Conservation (phyloP, 108 stramenopile genomes). For the Cyclostephanos invisitatus region DNA sequence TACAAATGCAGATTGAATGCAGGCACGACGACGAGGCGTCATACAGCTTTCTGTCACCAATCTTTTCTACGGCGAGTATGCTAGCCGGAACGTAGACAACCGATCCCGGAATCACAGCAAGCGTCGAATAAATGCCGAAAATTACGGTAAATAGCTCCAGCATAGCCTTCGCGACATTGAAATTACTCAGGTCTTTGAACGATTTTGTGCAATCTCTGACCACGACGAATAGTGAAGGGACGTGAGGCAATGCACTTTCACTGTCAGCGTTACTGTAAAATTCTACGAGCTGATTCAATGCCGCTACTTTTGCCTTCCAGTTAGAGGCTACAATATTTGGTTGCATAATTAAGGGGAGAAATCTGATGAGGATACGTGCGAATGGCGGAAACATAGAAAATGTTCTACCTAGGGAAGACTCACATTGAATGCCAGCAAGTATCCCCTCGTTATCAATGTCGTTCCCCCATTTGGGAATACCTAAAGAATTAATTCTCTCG, state of each 20-base stretch:
- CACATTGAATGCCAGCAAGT: slow-evolving; percentile 71
- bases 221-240: slow-evolving; percentile 56
- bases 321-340: slow-evolving; percentile 47
- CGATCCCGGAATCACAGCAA: slow-evolving; percentile 29
- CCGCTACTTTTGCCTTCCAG: slow-evolving; percentile 65
- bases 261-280: slow-evolving; percentile 46
- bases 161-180: slow-evolving; percentile 72
- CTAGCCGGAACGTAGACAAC: slow-evolving; percentile 55
- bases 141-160: slow-evolving; percentile 62
- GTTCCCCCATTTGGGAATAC: slow-evolving; percentile 73
- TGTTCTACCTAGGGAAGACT: slow-evolving; percentile 26
- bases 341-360: not conserved
- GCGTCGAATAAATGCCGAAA: slow-evolving; percentile 47
- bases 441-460: slow-evolving; percentile 67
- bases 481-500: slow-evolving; percentile 37
- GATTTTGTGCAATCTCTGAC: slow-evolving; percentile 69
- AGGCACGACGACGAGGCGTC: slow-evolving; percentile 53
- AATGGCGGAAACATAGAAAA: slow-evolving; percentile 4
- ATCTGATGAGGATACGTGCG: not conserved
- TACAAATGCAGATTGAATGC: slow-evolving; percentile 56
- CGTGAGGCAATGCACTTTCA: slow-evolving; percentile 9
- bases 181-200: slow-evolving; percentile 80
- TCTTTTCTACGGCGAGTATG: slow-evolving; percentile 64
- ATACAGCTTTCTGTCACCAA: slow-evolving; percentile 79
- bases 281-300: slow-evolving; percentile 58